Base-by-base conservation (phyloP, 2,329 filamentous ascomycete species). In the Hymenoscyphus fructigenus region DNA sequence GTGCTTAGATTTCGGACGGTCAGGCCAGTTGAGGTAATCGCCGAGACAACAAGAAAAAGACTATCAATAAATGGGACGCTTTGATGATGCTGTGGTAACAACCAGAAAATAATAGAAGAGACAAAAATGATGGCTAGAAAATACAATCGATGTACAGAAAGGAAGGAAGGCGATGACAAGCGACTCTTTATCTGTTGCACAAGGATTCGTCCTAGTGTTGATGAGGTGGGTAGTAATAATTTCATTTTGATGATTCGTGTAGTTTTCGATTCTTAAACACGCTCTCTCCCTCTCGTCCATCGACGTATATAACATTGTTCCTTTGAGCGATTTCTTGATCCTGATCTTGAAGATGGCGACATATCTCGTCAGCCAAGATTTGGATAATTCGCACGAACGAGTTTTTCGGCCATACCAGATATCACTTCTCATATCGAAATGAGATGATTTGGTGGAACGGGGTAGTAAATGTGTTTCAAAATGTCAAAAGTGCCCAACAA, bases 61-160 rank as follows among this genome's bases (percentile, higher is more conserved):
- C 85, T 82, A 73, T 91, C 88, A 47, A 82, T 82, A 75, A 88
- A 91, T 59, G 78, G 76, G 59, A 91, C 79, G 67, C 79, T 84
- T 61, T 77, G 75, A 26, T 76, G 73, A 0, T 85, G 83, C 1
- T 79, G 79, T 0, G 85, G 85, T 0, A 82, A 79, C 12, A 79
- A 81, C 82, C 83, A 91, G 72, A 91, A 88, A 61, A 91, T 81
- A 63, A 85, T 69, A 17, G 87, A 87, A 60, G 79, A 80, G 23
- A 88, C 36, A 7, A 90, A 73, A 61, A 80, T 82, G 9, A 83
- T 82, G 9, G 77, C 65, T 66, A 89, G 79, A 74, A 91, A 91
- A 76, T 91, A 91, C 58, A 81, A 74, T 76, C 90, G 89, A 73
- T 91, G 89, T 4, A 91, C 71, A 2, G 84, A 86, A 70, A 89